phyloP scores from a whole-genome alignment of 2,329 filamentous ascomycete species.

The Trichoderma polysporum region DNA sequence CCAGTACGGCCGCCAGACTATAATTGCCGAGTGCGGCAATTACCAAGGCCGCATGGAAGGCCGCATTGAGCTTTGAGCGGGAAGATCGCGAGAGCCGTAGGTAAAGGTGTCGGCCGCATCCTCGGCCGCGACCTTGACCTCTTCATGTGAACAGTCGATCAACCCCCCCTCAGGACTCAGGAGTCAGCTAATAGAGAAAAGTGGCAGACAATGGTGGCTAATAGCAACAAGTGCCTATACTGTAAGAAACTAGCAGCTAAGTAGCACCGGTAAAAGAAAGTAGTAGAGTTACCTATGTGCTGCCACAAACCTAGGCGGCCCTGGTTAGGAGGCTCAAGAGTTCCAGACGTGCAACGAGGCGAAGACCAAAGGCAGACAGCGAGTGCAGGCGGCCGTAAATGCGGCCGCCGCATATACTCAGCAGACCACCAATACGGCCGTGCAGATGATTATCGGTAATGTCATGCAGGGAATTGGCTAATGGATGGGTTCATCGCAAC shows the following conservation, averaged over 20 bases:
- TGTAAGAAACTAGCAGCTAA: background rate
- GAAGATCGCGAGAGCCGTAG: conserved; percentile 19
- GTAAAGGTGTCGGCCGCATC: background rate
- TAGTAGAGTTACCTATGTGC: background rate
- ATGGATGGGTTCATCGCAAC: conserved; percentile 3
- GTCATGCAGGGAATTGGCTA: background rate
- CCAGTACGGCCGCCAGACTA: background rate
- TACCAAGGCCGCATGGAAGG: conserved; percentile 20
- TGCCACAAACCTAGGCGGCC: background rate
- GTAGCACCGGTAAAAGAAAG: background rate
- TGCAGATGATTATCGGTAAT: background rate
- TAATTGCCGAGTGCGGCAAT: conserved; percentile 19
- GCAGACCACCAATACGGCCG: background rate
- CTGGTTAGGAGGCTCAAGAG: background rate
- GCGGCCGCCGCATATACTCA: conserved; percentile 6
- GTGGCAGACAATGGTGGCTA: background rate
- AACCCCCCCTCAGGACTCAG: background rate
- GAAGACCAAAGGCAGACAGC: background rate
- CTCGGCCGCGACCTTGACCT: conserved; percentile 1
- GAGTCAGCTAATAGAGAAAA: background rate
- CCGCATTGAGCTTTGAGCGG: conserved; percentile 22
- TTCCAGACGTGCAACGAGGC: background rate
- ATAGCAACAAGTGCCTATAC: background rate
- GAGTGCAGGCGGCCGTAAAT: background rate
- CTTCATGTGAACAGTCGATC: background rate